Conservation (phyloP, 257 asterid species). For the Sherardia arvensis region DNA sequence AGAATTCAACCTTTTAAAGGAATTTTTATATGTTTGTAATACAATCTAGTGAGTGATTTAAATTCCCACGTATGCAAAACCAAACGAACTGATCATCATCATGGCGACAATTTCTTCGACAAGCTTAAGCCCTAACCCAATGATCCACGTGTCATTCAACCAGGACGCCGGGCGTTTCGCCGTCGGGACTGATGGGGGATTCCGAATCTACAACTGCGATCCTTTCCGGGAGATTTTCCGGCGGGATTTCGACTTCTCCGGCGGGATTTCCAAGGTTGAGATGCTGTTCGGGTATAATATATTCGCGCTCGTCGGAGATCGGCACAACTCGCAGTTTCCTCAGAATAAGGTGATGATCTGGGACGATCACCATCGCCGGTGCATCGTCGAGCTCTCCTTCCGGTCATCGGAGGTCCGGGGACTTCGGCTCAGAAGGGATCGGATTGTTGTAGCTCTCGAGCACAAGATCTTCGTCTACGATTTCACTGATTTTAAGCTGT, state of each 20-base stretch:
- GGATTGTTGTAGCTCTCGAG: slow-evolving; percentile 69
- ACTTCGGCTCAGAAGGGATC: slow-evolving; percentile 59
- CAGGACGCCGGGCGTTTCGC: slow-evolving; percentile 88
- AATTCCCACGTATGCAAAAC: too few species aligned
- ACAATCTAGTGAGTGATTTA: too few species aligned
- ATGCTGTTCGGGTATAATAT: slow-evolving; percentile 92
- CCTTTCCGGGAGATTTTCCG: slow-evolving; percentile 91
- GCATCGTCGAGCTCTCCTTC: slow-evolving; percentile 76
- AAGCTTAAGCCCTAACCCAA: slow-evolving; percentile 11
- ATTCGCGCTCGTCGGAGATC: slow-evolving; percentile 77
- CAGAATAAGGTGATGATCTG: slow-evolving; percentile 89
- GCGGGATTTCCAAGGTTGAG: slow-evolving; percentile 80
- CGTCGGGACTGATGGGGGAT: slow-evolving; percentile 70
- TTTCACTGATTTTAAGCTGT: slow-evolving; percentile 70
- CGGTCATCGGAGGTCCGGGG: slow-evolving; percentile 84
- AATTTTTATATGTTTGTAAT: too few species aligned
- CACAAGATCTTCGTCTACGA: slow-evolving; percentile 85
- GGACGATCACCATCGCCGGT: slow-evolving; percentile 82
- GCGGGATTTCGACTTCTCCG: slow-evolving; percentile 58
- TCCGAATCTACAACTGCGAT: slow-evolving; percentile 76
- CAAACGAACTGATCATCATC: too few species aligned
- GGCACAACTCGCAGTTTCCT: slow-evolving; percentile 71
- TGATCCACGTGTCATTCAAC: slow-evolving; percentile 78
- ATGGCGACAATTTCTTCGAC: too few species aligned
- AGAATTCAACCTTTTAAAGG: too few species aligned